phyloP scores from a whole-genome alignment of 805 yeast species.

The Lipomyces sp. region DNA sequence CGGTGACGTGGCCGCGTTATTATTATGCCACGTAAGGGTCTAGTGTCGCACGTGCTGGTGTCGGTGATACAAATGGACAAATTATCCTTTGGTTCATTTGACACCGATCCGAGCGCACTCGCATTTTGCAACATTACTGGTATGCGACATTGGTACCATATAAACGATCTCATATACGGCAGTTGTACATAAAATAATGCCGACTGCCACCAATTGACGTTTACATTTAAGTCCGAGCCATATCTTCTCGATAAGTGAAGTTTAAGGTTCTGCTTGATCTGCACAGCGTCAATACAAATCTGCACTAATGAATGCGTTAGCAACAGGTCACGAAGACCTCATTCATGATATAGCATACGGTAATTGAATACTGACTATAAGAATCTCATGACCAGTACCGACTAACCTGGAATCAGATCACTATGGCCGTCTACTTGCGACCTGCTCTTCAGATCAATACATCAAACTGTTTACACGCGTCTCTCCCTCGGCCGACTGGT shows the following conservation, averaged over 20 bases:
- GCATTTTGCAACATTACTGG: neutral
- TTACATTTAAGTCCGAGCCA: neutral
- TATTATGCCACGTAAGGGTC: too few species aligned
- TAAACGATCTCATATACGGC: neutral
- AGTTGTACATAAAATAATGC: neutral
- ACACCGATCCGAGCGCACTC: neutral
- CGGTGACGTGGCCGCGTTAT: neutral
- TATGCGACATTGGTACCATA: neutral
- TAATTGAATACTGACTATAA: conserved; percentile 11
- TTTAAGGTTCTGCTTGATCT: neutral
- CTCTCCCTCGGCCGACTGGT: conserved; percentile 69
- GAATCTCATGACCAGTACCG: neutral
- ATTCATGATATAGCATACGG: conserved; percentile 87
- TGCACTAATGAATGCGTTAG: conserved; percentile 65
- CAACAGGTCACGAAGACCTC: conserved; percentile 91
- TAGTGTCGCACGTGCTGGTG: neutral
- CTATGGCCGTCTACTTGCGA: conserved; percentile 90
- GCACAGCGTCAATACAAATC: neutral
- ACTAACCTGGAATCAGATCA: conserved; percentile 53
- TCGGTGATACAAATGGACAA: neutral
- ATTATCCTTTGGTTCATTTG: neutral
- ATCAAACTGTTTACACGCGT: conserved; percentile 85
- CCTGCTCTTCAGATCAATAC: conserved; percentile 94
- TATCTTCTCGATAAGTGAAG: neutral
- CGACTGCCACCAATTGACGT: neutral